Conservation (phyloP, 2,329 filamentous ascomycete genomes). For the Aspergillus amoenus region DNA sequence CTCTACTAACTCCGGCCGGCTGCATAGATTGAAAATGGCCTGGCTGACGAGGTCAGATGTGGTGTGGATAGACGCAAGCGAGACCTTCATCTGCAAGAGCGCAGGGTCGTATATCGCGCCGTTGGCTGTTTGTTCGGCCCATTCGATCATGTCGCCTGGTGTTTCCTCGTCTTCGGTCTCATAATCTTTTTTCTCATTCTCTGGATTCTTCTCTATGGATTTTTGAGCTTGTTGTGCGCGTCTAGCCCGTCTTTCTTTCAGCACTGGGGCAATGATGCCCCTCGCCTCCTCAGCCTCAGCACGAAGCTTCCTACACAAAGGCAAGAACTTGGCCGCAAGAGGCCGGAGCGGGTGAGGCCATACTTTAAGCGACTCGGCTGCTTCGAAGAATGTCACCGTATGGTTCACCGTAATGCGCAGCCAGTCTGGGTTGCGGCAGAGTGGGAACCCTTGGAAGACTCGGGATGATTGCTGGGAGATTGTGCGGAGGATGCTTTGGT, state of each 20-base stretch:
- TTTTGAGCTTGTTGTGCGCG: too few species aligned
- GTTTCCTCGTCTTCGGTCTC: slow-evolving; percentile 20
- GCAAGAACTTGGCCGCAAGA: slow-evolving; percentile 5
- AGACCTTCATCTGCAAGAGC: slow-evolving; percentile 6
- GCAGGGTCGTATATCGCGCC: slow-evolving; percentile 4
- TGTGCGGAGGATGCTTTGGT: slow-evolving; percentile 5
- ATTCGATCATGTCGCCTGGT: slow-evolving; percentile 10
- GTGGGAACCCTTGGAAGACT: slow-evolving; percentile 9
- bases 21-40: slow-evolving; percentile 20
- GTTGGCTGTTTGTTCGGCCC: slow-evolving; percentile 25
- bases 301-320: background rate
- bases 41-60: slow-evolving; percentile 25
- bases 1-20: slow-evolving; percentile 4
- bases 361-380: slow-evolving; percentile 16
- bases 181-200: background rate
- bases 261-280: too few species aligned
- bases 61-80: slow-evolving; percentile 24
- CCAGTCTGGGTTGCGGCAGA: slow-evolving; percentile 21
- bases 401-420: slow-evolving; percentile 16
- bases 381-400: slow-evolving; percentile 13
- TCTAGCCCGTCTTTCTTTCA: too few species aligned
- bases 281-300: background rate
- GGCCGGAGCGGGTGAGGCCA: slow-evolving; percentile 1
- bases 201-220: background rate
- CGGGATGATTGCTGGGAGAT: slow-evolving; percentile 6